Base-by-base conservation (phyloP, 768 basidiomycete genomes). In the Podaxis sp. region DNA sequence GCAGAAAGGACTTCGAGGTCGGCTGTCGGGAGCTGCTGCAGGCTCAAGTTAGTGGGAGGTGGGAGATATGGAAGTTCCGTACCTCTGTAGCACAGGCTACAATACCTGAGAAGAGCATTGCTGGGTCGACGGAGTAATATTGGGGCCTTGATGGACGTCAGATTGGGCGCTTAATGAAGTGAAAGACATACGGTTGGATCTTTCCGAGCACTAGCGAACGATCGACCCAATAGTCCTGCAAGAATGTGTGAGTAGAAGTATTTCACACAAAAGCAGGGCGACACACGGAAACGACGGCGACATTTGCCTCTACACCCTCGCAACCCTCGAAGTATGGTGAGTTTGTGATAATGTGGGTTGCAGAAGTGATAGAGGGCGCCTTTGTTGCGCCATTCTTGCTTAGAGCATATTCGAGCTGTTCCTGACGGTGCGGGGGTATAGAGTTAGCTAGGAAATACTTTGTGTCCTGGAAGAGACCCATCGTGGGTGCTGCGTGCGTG, bases 81-180 rank as follows among this genome's bases (percentile, higher is more conserved):
- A 92, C 88, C 64, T 89, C 88, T 13, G 85, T 80, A 2, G 87
- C 85, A 68, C 88, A 88, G 0, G 87, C 90, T 9, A 90, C 83
- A 19, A 95, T 79, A 1, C 92, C 92, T 6, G 93, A 95, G 76
- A 96, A 96, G 53, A 95, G 81, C 80, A 86, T 84, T 0, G 81
- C 72, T 0, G 91, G 90, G 71, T 94, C 87, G 2, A 92, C 79
- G 2, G 93, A 95, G 76, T 87, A 95, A 70, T 79, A 85, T 26
- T 82, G 73, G 5, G 86, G 71, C 24, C 85, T 87, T 9, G 39
- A 63, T 26, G 44, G 39, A 67, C 12, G 19, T 61, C 61, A 39
- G 44, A 7, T 38, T 36, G n/a, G 38, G 13, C 30, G 13, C 13
- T 13, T 26, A 46, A 26, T 53, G 5, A 39, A 7, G 52, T 24